Conservation (phyloP, 2,329 filamentous ascomycete genomes). For the Paecilomyces sp. region DNA sequence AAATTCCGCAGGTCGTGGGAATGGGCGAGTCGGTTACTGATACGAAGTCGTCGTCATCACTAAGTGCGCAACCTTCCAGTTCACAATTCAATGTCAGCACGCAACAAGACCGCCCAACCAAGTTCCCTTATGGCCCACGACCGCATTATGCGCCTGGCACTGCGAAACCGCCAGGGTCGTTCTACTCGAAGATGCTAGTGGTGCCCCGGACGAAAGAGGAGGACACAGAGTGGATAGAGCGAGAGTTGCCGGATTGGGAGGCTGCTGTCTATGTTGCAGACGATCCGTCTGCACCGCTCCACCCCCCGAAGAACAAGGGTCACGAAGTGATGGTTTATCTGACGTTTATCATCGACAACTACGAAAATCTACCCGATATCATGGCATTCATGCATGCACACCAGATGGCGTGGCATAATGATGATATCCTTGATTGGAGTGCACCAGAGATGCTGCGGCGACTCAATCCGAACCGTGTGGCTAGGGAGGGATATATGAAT, state of each 20-base stretch:
- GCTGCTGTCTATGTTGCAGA: slow-evolving; percentile 47
- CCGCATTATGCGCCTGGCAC: slow-evolving; percentile 26
- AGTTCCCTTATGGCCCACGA: slow-evolving; percentile 9
- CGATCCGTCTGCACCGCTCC: slow-evolving; percentile 42
- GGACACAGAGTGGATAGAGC: slow-evolving; percentile 48
- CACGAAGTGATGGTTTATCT: slow-evolving; percentile 58
- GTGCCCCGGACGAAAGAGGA: slow-evolving; percentile 47
- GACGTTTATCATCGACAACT: slow-evolving; percentile 57
- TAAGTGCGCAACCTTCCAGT: not conserved
- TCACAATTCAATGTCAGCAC: not conserved
- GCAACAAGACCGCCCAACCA: not conserved
- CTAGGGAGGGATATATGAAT: slow-evolving; percentile 52
- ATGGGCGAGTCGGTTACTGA: slow-evolving; percentile 23
- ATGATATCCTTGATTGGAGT: slow-evolving; percentile 45
- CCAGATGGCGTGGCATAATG: slow-evolving; percentile 54
- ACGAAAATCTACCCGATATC: slow-evolving; percentile 52
- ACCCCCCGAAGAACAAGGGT: slow-evolving; percentile 53
- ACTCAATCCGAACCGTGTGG: slow-evolving; percentile 46
- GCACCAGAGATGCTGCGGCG: slow-evolving; percentile 44
- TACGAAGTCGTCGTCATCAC: not conserved
- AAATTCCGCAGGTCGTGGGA: slow-evolving; percentile 29
- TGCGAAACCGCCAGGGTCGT: slow-evolving; percentile 38
- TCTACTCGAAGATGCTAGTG: slow-evolving; percentile 50
- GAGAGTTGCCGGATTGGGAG: slow-evolving; percentile 43
- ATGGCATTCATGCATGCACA: slow-evolving; percentile 56